Conservation (phyloP, 495 filamentous ascomycete genomes). For the Cairneyella variabilis region DNA sequence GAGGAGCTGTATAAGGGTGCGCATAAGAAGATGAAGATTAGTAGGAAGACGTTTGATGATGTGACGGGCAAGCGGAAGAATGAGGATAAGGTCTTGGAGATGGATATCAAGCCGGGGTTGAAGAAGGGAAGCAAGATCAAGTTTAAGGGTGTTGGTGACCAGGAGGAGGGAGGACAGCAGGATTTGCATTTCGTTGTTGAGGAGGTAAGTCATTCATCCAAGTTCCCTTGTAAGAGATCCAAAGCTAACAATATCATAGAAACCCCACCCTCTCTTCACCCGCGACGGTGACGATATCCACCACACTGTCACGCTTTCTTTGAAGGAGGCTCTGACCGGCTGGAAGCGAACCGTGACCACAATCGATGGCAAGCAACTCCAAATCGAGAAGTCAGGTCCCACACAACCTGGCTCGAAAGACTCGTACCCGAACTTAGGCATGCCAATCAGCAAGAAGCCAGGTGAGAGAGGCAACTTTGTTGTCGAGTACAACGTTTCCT, state of each 20-base stretch:
- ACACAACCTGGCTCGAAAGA: conserved; percentile 80
- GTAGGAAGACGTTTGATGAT: conserved; percentile 88
- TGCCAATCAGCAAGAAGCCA: conserved; percentile 89
- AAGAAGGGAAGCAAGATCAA: conserved; percentile 97
- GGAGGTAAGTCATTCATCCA: conserved; percentile 63
- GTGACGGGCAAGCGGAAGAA: conserved; percentile 73
- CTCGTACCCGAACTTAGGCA: conserved; percentile 77
- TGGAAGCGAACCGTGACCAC: conserved; percentile 90
- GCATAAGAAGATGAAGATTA: conserved; percentile 95
- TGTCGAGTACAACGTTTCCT: conserved; percentile 86
- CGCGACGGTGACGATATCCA: conserved; percentile 85
- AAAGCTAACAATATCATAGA: conserved; percentile 45
- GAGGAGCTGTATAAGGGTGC: conserved; percentile 84
- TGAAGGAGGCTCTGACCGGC: conserved; percentile 97
- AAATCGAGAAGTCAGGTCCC: conserved; percentile 71
- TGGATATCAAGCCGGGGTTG: conserved; percentile 89
- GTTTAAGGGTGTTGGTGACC: conserved; percentile 92
- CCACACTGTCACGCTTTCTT: conserved; percentile 68
- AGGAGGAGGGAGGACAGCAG: conserved; percentile 95
- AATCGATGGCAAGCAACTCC: conserved; percentile 83
- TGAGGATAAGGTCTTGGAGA: conserved; percentile 86
- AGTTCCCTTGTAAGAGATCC: conserved; percentile 8
- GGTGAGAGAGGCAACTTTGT: conserved; percentile 80
- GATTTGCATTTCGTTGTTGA: conserved; percentile 92
- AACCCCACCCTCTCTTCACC: conserved; percentile 75